Evolutionary conservation across 1,284 basidiomycete species (phyloP).

Genomic region (Pseudozyma tsukubaensis): DNA sequence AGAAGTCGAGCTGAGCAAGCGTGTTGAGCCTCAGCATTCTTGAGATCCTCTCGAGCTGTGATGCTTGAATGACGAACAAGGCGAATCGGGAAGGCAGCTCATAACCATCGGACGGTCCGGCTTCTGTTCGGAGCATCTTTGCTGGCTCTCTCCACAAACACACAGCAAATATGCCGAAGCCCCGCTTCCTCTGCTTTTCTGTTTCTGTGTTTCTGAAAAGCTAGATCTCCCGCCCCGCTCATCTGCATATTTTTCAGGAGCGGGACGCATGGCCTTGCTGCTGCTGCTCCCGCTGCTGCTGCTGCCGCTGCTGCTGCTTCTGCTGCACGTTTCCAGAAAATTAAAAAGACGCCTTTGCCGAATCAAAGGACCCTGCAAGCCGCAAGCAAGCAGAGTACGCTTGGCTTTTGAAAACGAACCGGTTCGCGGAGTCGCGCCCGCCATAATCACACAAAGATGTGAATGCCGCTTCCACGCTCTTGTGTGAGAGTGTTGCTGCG

Average conservation of each 20-base stretch:
- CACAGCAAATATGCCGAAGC: background rate
- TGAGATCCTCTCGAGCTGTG: background rate
- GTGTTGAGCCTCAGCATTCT: background rate
- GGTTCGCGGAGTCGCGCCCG: too few relatives aligned
- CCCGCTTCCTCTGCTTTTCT: background rate
- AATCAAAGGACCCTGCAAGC: too few relatives aligned
- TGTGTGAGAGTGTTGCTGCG: background rate
- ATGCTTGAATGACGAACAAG: background rate
- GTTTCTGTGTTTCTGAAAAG: background rate
- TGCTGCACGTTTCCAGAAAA: too few relatives aligned
- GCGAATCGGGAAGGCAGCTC: background rate
- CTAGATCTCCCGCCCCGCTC: background rate
- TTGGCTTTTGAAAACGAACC: too few relatives aligned
- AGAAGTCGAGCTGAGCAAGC: background rate
- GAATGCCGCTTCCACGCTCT: constrained; percentile 8
- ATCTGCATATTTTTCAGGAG: too few relatives aligned
- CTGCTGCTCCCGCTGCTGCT: background rate
- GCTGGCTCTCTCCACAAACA: constrained; percentile 2
- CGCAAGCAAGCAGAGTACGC: too few relatives aligned
- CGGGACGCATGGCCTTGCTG: too few relatives aligned
- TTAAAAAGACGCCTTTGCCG: too few relatives aligned
- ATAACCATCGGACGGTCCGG: constrained; percentile 2
- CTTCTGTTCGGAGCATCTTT: constrained; percentile 6
- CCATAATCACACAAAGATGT: too few relatives aligned
- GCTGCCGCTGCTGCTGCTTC: too few relatives aligned